These are phyloP conservation scores for Penicillium subrubescens DNA, from an alignment of 495 filamentous ascomycete genomes.

Conservation along the genomic window DNA sequence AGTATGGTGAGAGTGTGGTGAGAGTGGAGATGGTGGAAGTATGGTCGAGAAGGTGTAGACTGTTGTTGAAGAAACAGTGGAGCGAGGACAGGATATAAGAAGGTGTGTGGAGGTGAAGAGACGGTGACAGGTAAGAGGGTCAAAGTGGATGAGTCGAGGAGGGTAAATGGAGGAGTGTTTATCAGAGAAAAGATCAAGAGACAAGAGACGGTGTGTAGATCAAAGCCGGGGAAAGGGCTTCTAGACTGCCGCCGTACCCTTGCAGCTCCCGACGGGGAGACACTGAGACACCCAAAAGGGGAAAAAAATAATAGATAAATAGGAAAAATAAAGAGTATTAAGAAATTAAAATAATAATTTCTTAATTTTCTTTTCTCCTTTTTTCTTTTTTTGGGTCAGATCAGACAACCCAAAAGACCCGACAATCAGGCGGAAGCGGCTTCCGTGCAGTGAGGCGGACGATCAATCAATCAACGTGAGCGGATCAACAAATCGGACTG, in stretches of 20 bases:
- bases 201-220: slow-evolving; percentile 23
- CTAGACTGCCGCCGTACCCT: slow-evolving; percentile 35
- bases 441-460: slow-evolving; percentile 24
- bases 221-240: slow-evolving; percentile 37
- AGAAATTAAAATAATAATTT: not conserved
- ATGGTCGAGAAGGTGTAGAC: not conserved
- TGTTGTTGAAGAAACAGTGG: slow-evolving; percentile 3
- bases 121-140: slow-evolving; percentile 3
- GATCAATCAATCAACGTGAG: slow-evolving; percentile 22
- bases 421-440: slow-evolving; percentile 21
- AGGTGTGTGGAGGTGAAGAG: not conserved
- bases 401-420: not conserved
- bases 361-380: not conserved
- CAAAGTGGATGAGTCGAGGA: slow-evolving; percentile 11
- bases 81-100: slow-evolving; percentile 5
- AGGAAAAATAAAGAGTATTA: not conserved
- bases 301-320: not conserved
- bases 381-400: not conserved
- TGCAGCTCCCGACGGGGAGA: slow-evolving; percentile 26
- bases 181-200: slow-evolving; percentile 7
- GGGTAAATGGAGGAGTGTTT: slow-evolving; percentile 9
- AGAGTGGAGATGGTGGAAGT: slow-evolving; percentile 2
- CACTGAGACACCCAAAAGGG: slow-evolving; percentile 14
- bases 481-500: slow-evolving; percentile 15
- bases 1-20: not conserved